Conservation (phyloP, 2,329 filamentous ascomycete genomes). For the Beauveria sp. region DNA sequence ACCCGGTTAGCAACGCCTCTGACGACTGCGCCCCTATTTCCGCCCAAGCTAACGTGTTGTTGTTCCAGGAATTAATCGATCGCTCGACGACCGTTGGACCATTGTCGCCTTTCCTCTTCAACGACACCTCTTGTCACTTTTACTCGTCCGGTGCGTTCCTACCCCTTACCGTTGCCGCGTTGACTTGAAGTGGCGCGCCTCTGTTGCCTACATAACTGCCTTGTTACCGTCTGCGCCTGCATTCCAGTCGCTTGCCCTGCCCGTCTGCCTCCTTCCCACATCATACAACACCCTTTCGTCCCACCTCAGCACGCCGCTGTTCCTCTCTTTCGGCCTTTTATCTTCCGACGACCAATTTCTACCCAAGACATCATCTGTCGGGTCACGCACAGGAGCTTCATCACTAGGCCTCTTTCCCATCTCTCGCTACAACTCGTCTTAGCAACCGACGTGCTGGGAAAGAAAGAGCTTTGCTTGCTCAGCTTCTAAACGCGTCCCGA, state of each 20-base stretch:
- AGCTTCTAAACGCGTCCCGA: background rate
- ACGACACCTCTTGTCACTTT: background rate
- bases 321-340: background rate
- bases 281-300: background rate
- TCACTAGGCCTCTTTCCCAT: background rate
- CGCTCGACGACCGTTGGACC: background rate
- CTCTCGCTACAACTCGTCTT: background rate
- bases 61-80: background rate
- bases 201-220: background rate
- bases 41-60: conserved; percentile 1
- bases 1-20: background rate
- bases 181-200: conserved; percentile 2
- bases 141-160: conserved; percentile 5
- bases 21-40: background rate
- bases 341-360: background rate
- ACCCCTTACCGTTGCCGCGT: background rate
- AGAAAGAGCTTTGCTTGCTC: background rate
- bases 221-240: conserved; percentile 1
- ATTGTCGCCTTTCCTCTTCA: background rate
- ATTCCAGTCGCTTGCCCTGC: conserved; percentile 6
- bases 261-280: background rate
- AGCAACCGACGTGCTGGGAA: background rate
- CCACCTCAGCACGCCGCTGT: background rate
- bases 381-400: background rate
- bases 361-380: conserved; percentile 1